These are phyloP conservation scores for Apiospora phragmitis DNA, from an alignment of 2,329 filamentous ascomycete genomes.

Conservation along the genomic window DNA sequence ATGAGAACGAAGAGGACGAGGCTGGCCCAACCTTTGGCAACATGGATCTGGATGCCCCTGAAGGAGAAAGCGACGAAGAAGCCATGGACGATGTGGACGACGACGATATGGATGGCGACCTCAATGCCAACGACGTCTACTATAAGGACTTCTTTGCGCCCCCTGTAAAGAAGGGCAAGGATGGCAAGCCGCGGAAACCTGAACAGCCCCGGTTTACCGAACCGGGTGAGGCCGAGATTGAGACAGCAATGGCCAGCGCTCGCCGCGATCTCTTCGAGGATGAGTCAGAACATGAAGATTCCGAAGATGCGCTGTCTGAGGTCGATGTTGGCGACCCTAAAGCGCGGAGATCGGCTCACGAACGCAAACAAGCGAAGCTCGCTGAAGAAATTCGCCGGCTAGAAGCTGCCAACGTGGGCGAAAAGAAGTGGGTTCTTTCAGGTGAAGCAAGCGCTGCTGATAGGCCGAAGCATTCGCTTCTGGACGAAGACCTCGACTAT, in stretches of 20 bases:
- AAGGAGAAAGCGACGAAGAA: constrained; percentile 68
- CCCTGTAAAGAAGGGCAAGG: constrained; percentile 70
- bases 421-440: constrained; percentile 85
- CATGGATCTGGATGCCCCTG: constrained; percentile 70
- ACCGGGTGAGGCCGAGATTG: constrained; percentile 66
- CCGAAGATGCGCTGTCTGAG: constrained; percentile 64
- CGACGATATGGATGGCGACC: constrained; percentile 47
- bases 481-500: constrained; percentile 94
- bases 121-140: constrained; percentile 84
- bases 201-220: constrained; percentile 41
- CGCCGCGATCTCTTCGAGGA: constrained; percentile 91
- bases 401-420: constrained; percentile 84
- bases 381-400: constrained; percentile 88
- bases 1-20: constrained; percentile 68
- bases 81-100: constrained; percentile 58
- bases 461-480: constrained; percentile 84
- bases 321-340: constrained; percentile 69
- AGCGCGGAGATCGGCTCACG: constrained; percentile 79
- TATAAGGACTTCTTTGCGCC: constrained; percentile 94
- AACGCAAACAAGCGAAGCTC: constrained; percentile 82
- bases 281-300: constrained; percentile 63
- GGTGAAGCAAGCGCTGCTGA: constrained; percentile 85
- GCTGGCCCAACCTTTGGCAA: constrained; percentile 83
- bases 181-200: constrained; percentile 43
- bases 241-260: constrained; percentile 83